Evolutionary conservation across 495 filamentous ascomycete species (phyloP).

Genomic region (Lasiosphaeriaceae sp.): DNA sequence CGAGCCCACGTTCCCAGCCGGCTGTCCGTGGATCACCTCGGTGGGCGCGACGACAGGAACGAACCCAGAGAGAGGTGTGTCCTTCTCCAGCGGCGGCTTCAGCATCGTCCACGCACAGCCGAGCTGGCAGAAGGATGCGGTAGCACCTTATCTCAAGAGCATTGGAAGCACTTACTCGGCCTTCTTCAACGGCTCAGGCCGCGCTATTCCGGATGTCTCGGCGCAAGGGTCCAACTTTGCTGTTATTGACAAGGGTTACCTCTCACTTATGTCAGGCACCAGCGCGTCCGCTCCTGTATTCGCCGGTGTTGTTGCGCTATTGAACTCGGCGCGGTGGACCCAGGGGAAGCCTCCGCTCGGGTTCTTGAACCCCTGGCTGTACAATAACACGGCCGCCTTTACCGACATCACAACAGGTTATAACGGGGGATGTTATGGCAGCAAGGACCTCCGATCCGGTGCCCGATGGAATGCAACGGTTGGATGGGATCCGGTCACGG

Average conservation of each 20-base stretch:
- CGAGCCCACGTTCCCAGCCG: constrained; percentile 46
- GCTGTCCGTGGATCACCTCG: constrained; percentile 71
- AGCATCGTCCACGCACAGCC: constrained; percentile 61
- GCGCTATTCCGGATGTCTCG: constrained; percentile 70
- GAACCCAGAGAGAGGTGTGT: constrained; percentile 57
- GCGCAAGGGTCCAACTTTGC: constrained; percentile 43
- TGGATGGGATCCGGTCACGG: constrained; percentile 48
- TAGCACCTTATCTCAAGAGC: constrained; percentile 43
- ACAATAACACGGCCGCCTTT: constrained; percentile 48
- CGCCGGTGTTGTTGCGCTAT: constrained; percentile 57
- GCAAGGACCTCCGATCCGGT: constrained; percentile 39
- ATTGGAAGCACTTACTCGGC: constrained; percentile 18
- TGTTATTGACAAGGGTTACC: constrained; percentile 8
- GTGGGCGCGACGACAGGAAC: constrained; percentile 64
- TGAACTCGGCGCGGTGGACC: constrained; percentile 63
- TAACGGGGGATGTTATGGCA: constrained; percentile 57
- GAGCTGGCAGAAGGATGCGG: constrained; percentile 54
- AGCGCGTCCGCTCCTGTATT: constrained; percentile 62
- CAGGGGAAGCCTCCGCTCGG: constrained; percentile 56
- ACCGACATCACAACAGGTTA: constrained; percentile 62
- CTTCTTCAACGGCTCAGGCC: constrained; percentile 53
- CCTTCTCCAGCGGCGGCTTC: constrained; percentile 59
- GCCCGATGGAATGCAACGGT: constrained; percentile 56
- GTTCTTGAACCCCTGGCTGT: constrained; percentile 75
- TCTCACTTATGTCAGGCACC: constrained; percentile 49